These are phyloP conservation scores for Lolium perenne DNA, from an alignment of 176 grass and related monocot species.

Conservation along the genomic window DNA sequence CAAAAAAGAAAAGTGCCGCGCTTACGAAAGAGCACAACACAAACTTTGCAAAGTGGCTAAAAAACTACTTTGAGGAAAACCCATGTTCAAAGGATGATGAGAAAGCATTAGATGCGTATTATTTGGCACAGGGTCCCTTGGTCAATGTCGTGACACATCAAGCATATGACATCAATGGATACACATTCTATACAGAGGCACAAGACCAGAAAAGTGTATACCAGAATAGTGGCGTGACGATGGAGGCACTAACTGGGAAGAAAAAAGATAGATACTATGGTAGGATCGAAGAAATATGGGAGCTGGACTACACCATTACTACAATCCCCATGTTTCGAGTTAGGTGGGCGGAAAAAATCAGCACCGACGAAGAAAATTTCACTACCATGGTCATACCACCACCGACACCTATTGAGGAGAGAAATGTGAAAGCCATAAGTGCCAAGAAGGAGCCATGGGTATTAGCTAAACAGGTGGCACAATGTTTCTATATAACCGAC, in stretches of 20 bases:
- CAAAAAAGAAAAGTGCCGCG: background rate
- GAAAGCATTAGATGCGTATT: background rate
- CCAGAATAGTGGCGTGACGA: background rate
- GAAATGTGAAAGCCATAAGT: background rate
- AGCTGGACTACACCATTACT: background rate
- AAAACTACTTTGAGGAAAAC: background rate
- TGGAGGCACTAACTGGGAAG: background rate
- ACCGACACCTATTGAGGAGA: background rate
- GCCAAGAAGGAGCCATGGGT: background rate
- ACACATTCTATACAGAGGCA: background rate
- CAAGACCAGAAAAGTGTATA: background rate
- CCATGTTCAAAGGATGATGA: background rate
- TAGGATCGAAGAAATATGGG: background rate
- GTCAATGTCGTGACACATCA: background rate
- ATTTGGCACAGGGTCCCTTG: background rate
- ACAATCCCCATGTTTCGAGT: background rate
- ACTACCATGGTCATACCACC: background rate
- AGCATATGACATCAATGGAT: background rate
- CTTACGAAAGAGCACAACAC: constrained; percentile 1
- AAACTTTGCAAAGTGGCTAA: background rate
- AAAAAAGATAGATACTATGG: background rate
- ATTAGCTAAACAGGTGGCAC: background rate
- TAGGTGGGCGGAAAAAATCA: background rate
- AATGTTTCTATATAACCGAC: background rate
- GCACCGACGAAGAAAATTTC: background rate